A percentile compares a stretch with the other conserved stretches of the same genome.
These are phyloP conservation scores for Yamadazyma taylorii DNA, from an alignment of 1,139 yeast genomes.

Conservation along the genomic window DNA sequence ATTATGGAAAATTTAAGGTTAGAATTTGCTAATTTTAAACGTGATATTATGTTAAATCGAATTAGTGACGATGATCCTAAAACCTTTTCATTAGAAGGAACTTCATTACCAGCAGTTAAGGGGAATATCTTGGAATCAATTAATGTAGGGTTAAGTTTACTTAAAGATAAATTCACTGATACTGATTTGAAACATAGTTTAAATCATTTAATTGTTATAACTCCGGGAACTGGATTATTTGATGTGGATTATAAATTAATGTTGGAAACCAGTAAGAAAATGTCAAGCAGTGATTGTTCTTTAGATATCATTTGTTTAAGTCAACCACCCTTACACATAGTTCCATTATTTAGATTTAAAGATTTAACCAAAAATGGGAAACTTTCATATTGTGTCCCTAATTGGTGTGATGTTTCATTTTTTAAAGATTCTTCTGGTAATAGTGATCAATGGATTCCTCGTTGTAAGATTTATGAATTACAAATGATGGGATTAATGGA, in stretches of 20 bases:
- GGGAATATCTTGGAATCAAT: conserved; percentile 89
- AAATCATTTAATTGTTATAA: conserved; percentile 77
- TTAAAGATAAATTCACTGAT: conserved; percentile 78
- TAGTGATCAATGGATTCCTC: conserved; percentile 78
- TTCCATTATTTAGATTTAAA: conserved; percentile 79
- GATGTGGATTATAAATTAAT: conserved; percentile 86
- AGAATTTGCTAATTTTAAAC: conserved; percentile 81
- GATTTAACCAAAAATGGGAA: conserved; percentile 34
- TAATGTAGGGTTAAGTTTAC: conserved; percentile 75
- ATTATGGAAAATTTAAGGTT: conserved; percentile 85
- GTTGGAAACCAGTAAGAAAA: conserved; percentile 70
- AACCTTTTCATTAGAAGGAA: conserved; percentile 46
- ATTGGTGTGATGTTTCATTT: conserved; percentile 92
- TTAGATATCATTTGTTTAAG: conserved; percentile 87
- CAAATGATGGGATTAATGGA: conserved; percentile 99
- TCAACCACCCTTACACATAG: conserved; percentile 88
- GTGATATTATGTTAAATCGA: conserved; percentile 61
- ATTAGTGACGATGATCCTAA: conserved; percentile 14
- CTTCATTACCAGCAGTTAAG: conserved; percentile 79
- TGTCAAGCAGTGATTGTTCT: conserved; percentile 78
- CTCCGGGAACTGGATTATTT: conserved; percentile 92
- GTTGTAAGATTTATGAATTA: conserved; percentile 89
- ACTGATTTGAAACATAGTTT: conserved; percentile 87
- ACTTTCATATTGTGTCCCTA: conserved; percentile 79
- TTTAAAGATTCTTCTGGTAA: conserved; percentile 59